These are phyloP conservation scores for Russula sp. DNA, from an alignment of 768 basidiomycete species.

Conservation along the genomic window DNA sequence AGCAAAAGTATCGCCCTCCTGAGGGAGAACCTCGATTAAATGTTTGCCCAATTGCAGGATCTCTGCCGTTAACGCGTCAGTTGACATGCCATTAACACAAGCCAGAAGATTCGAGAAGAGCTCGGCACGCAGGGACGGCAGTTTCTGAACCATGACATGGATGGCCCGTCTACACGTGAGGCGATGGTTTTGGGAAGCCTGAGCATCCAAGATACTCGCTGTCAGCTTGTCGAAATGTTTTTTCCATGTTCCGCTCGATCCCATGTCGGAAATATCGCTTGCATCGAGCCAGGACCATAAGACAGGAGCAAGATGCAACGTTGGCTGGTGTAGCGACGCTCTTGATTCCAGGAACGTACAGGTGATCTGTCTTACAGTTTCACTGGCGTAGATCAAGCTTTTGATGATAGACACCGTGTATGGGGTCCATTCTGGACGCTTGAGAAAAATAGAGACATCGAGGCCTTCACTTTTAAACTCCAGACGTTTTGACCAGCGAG, in stretches of 20 bases:
- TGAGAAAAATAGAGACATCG: conserved; percentile 33
- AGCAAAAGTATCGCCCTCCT: not conserved
- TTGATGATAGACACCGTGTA: conserved; percentile 39
- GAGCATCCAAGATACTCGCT: conserved; percentile 12
- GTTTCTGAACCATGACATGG: not conserved
- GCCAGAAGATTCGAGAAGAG: conserved; percentile 9
- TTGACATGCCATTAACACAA: conserved; percentile 4
- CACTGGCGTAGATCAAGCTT: conserved; percentile 38
- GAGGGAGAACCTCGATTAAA: not conserved
- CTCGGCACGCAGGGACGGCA: conserved; percentile 2
- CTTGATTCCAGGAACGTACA: conserved; percentile 23
- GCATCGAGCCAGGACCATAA: conserved; percentile 22
- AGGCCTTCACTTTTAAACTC: conserved; percentile 19
- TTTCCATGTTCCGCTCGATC: conserved; percentile 1
- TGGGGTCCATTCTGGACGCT: conserved; percentile 36
- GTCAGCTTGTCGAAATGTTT: conserved; percentile 22
- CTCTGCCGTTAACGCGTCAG: conserved; percentile 1
- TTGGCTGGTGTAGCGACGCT: conserved; percentile 5
- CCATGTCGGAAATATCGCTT: not conserved
- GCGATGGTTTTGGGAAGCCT: conserved; percentile 1
- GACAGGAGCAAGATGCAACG: conserved; percentile 21
- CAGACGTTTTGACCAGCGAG: conserved; percentile 13
- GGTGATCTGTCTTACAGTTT: conserved; percentile 9
- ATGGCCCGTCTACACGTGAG: conserved; percentile 9
- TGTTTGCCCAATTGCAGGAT: not conserved